These are phyloP conservation scores for Penicillium antarcticum DNA, from an alignment of 495 filamentous ascomycete species.

Conservation along the genomic window DNA sequence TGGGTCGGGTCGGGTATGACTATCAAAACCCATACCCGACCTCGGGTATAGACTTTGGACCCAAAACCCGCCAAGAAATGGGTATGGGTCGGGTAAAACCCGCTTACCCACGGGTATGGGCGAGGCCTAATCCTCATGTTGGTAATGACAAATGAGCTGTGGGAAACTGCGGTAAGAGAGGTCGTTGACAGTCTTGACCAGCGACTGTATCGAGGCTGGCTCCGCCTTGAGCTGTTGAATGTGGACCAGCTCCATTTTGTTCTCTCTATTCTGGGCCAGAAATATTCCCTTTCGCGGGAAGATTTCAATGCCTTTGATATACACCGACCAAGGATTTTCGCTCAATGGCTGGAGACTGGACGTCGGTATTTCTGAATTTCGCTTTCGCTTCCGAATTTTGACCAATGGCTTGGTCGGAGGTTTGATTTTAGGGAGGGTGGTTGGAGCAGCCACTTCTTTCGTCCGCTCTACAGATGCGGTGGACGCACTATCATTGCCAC, in stretches of 20 bases:
- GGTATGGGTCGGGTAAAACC: no score
- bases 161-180: not conserved
- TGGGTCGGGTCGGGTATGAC: no score
- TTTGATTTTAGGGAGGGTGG: no score
- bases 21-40: no score
- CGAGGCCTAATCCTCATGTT: not conserved
- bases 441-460: not conserved
- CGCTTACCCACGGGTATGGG: no score
- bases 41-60: no score
- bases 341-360: no score
- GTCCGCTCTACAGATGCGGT: not conserved
- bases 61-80: no score
- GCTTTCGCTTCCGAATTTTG: no score
- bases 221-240: not conserved
- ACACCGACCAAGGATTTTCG: no score
- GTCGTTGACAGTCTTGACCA: not conserved
- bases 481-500: not conserved
- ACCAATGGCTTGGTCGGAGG: no score
- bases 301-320: not conserved
- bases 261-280: not conserved
- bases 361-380: no score
- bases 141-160: not conserved
- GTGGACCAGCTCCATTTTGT: conserved; percentile 1
- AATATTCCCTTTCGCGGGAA: not conserved
- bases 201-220: not conserved